A percentile compares a stretch with the other conserved stretches of the same genome.
These are phyloP conservation scores for Penicillium thymicola DNA, from an alignment of 2,329 filamentous ascomycete genomes.

Conservation along the genomic window DNA sequence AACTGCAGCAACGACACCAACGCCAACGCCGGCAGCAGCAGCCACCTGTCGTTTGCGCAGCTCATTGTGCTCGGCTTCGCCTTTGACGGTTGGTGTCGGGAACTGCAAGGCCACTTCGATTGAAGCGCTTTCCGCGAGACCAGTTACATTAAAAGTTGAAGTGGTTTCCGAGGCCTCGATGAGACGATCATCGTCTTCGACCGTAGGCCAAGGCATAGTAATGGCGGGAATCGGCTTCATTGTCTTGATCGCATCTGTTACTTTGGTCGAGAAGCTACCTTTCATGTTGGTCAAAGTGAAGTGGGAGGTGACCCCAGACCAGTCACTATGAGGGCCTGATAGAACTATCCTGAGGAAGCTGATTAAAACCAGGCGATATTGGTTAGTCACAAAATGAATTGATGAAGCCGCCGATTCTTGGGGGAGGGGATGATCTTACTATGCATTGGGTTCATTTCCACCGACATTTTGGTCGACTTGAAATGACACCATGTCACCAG, in stretches of 20 bases:
- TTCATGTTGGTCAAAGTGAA: conserved; percentile 66
- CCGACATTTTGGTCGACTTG: conserved; percentile 44
- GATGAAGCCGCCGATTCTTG: background rate
- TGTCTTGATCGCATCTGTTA: conserved; percentile 27
- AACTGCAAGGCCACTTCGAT: conserved; percentile 19
- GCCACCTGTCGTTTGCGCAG: conserved; percentile 32
- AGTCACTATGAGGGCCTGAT: conserved; percentile 47
- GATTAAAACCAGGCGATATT: background rate
- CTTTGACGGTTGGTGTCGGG: conserved; percentile 26
- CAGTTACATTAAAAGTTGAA: background rate
- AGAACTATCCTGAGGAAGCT: conserved; percentile 61
- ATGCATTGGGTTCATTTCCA: conserved; percentile 52
- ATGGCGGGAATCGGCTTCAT: conserved; percentile 14
- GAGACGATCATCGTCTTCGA: conserved; percentile 6
- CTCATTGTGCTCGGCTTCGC: conserved; percentile 24
- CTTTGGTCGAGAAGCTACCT: conserved; percentile 51
- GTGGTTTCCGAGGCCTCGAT: conserved; percentile 1
- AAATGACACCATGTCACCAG: conserved; percentile 45
- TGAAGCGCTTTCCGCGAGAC: conserved; percentile 30
- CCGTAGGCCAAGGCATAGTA: conserved; percentile 2
- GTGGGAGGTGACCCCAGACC: conserved; percentile 57
- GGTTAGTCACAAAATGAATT: background rate
- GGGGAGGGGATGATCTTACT: conserved; percentile 41
- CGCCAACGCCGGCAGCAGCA: conserved; percentile 2
- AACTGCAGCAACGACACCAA: background rate